Base-by-base conservation (phyloP, 1,284 basidiomycete genomes). In the Microbotryum silenes-acaulis region DNA sequence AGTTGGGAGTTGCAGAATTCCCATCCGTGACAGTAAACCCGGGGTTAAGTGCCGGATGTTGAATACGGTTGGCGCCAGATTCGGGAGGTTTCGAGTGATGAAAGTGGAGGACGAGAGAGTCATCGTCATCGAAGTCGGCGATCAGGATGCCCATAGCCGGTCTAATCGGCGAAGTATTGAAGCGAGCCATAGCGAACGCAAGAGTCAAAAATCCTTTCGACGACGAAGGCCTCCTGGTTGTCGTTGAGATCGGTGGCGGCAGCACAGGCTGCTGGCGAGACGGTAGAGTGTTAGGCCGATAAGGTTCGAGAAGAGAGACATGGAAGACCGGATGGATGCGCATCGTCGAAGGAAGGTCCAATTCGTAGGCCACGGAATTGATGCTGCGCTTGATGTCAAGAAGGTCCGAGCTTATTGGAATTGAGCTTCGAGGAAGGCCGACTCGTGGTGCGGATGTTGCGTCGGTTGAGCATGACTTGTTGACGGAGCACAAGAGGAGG, bases 401-500 rank as follows among this genome's bases (percentile, higher is more conserved):
- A 62, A 25, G 58, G 61, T n/a, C 61, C 59, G 27, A 62, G 61
- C 25, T 54, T 53, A 5, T 42, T 16, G 4, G 29, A 37, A 50
- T 62, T 59, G 18, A 62, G 59, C 42, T 62, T 60, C 5, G 9
- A 12, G 20, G 54, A 50, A 29, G 61, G 59, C 21, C 61, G 45
- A 16, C 25, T 25, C 25, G 66, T 31, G 65, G 62, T 54, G 65
- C 67, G 9, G 66, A 66, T 42, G 23, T 27, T 27, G 27, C 27
- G 27, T 27, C 27, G 27, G 5, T 27, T 27, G 27, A 27, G 6
- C 27, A 27, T 53, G 12, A 10, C 46, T 80, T 75, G 18, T 67
- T 61, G 27, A 6, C 27, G 1, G 27, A 25, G 25, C 25, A 25
- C 4, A 4, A 25, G 27, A 27, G 27, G 27, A 27, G 6, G 27